Base-by-base conservation (phyloP, 208 protist genomes). In the Herpetomonas samuelpessoai region DNA sequence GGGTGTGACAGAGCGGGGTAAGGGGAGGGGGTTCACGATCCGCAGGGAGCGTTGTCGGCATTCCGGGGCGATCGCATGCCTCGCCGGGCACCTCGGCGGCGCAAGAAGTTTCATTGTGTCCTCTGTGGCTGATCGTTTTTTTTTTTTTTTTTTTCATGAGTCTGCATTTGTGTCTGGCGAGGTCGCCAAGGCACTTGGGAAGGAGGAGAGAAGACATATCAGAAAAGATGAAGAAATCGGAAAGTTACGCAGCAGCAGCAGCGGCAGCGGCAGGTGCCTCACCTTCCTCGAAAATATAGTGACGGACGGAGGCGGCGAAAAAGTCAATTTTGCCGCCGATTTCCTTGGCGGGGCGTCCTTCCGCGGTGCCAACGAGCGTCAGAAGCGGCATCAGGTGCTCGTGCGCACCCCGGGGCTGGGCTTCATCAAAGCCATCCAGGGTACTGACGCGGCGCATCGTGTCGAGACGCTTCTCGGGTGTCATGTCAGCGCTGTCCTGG, bases 341-440 rank as follows among this genome's bases (percentile, higher is more conserved):
- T 51, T 83, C 76, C 28, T 75, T 57, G 41, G 68, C 80, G 1
- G 44, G 24, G 22, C 31, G 31, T 22, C 76, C 74, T 25, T 74
- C 45, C 0, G 72, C 71, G 2, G 76, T 72, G 39, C 86, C 88
- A 14, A 78, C 29, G 14, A 81, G 59, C 24, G 90, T 89, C n/a
- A 94, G 62, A 21, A 96, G 51, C 30, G 89, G 89, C 63, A 96
- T 82, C 22, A 97, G 66, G 58, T 97, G 88, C 61, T 97, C 92
- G 35, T 80, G 67, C 12, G 54, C 65, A 30, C 62, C 46, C 1
- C 18, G 63, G 19, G 81, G 81, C 21, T 92, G 85, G 7, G 76
- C 68, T 28, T 92, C 86, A 21, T 57, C 27, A 49, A 91, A 87
- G 65, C 89, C 83, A 44, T 85, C 62, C n/a, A 86, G 41, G 38